Evolutionary conservation across 176 grass and related monocot genomes (phyloP).

Genomic region (Aegilops speltoides): DNA sequence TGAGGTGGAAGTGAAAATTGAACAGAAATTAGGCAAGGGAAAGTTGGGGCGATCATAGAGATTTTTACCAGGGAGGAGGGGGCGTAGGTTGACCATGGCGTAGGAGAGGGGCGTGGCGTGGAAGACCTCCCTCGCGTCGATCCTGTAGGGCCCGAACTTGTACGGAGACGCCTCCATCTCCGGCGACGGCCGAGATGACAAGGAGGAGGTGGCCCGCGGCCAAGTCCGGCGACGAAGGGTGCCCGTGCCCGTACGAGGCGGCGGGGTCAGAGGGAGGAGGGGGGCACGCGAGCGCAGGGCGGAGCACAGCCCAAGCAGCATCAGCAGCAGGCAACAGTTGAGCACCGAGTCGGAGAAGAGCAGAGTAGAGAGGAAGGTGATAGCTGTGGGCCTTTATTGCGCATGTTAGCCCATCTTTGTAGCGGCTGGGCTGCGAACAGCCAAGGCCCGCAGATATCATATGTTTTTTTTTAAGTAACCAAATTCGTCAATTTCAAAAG

Average conservation of each 20-base stretch:
- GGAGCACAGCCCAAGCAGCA: not conserved
- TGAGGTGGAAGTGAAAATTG: too few species aligned
- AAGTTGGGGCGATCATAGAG: not conserved
- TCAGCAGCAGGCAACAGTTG: not conserved
- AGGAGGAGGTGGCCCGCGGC: not conserved
- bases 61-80: constrained; percentile 63
- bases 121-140: constrained; percentile 75
- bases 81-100: constrained; percentile 89
- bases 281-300: not conserved
- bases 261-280: not conserved
- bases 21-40: not conserved
- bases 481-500: too few species aligned
- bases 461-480: too few species aligned
- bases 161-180: constrained; percentile 39
- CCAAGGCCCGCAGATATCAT: too few species aligned
- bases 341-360: not conserved
- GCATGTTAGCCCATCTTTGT: too few species aligned
- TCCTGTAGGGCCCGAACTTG: constrained; percentile 82
- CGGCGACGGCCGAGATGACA: not conserved
- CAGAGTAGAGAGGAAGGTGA: not conserved
- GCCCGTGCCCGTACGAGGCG: not conserved
- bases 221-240: not conserved
- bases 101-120: constrained; percentile 73
- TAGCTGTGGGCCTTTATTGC: too few species aligned
- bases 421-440: too few species aligned